Base-by-base conservation (phyloP, 2,329 filamentous ascomycete genomes). In the Aschersonia sp. region DNA sequence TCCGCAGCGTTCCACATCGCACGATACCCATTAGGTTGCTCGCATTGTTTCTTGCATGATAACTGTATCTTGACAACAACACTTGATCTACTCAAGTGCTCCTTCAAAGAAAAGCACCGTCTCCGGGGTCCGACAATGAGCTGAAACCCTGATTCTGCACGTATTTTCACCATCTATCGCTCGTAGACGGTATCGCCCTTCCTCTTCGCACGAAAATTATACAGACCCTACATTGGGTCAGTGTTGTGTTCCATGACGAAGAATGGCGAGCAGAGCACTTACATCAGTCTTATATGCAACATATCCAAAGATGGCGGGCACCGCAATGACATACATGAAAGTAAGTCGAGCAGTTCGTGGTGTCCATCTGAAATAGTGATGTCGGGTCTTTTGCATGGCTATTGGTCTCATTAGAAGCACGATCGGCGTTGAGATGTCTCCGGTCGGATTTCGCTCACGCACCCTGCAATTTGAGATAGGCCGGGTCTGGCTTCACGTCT, bases 291-390 rank as follows among this genome's bases (percentile, higher is more conserved):
- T 79, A 64, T 85, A 94, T 49, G 79, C 87, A 48, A 86, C 60
- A 60, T 81, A 81, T 44, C 81, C 81, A 55, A 94, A 58, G 49
- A 84, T 71, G 41, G 69, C 65, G 6, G 92, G 92, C 42, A 95
- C 76, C 47, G 82, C 69, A 35, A 81, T 69, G 49, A 84, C 76
- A 66, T 90, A 95, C 53, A 83, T 72, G 62, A 95, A 79, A 5
- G 83, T 81, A 59, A 95, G 66, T 69, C 78, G 80, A 32, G 87
- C 87, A 43, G 87, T 94, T 59, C 84, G 76, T 46, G 80, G 77
- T 37, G 84, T 97, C 87, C 87, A 97, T 66, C 87, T 79, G 77
- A 97, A 98, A 77, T 87, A 95, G 70, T 87, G 87, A 77, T 89
- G 83, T 55, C 92, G 84, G 72, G 86, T 87, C 60, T 77, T 72